Evolutionary conservation across 75 land plant species (phyloP).

Genomic region (Pinus albicaulis): DNA sequence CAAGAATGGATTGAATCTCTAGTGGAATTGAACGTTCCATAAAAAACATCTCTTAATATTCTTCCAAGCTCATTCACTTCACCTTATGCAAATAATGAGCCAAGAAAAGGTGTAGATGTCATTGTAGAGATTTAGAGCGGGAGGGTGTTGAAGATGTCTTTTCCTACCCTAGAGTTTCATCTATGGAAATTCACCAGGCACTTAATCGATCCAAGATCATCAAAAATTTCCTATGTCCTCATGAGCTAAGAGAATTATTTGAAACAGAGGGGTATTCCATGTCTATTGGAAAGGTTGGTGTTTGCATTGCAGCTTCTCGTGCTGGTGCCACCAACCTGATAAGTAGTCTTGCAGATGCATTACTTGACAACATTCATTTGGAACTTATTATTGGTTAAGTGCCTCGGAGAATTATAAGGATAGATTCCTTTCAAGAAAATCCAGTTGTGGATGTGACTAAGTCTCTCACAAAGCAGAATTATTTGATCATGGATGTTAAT

Average conservation of each 20-base stretch:
- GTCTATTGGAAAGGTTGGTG: neutral
- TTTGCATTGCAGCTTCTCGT: neutral
- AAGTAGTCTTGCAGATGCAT: neutral
- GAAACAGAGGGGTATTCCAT: conserved; percentile 3
- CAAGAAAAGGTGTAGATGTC: no score
- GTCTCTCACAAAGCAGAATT: conserved; percentile 1
- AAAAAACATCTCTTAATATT: no score
- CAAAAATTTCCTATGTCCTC: neutral
- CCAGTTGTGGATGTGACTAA: conserved; percentile 9
- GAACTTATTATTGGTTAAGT: neutral
- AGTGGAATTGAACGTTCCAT: no score
- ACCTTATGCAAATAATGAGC: no score
- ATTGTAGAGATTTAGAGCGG: no score
- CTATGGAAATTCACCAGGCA: neutral
- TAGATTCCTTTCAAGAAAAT: neutral
- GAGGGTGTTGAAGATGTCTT: neutral
- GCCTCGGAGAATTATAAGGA: neutral
- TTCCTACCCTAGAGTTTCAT: conserved; percentile 75
- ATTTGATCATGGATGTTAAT: neutral
- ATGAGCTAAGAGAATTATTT: neutral
- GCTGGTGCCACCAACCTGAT: neutral
- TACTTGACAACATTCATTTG: neutral
- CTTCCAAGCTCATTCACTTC: no score
- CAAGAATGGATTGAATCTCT: no score
- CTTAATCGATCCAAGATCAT: neutral